phyloP scores from a whole-genome alignment of 805 yeast species.

The Spathaspora girioi region DNA sequence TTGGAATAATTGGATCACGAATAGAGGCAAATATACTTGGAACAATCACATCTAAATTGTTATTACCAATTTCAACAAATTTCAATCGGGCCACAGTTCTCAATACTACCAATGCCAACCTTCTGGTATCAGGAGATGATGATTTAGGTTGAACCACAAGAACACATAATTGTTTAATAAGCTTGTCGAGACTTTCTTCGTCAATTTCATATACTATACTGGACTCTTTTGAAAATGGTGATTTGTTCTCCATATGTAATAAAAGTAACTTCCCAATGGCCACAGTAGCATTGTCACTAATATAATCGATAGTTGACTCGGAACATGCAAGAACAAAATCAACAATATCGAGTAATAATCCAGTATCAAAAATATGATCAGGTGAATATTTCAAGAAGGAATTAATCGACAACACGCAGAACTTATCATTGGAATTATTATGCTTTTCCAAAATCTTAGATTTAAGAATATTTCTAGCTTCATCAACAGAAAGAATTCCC shows the following conservation, averaged over 20 bases:
- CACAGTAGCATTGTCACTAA: constrained; percentile 70
- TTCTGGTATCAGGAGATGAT: constrained; percentile 69
- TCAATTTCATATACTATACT: constrained; percentile 33
- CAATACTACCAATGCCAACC: constrained; percentile 70
- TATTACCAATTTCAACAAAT: constrained; percentile 45
- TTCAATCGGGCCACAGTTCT: constrained; percentile 72
- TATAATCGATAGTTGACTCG: constrained; percentile 42
- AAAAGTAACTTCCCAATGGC: constrained; percentile 82
- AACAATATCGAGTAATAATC: constrained; percentile 47
- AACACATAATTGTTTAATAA: constrained; percentile 51
- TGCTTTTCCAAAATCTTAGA: constrained; percentile 53
- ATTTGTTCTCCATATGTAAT: constrained; percentile 36
- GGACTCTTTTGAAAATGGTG: constrained; percentile 17
- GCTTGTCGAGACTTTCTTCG: constrained; percentile 33
- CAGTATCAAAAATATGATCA: constrained; percentile 52
- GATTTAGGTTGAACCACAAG: constrained; percentile 51
- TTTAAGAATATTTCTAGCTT: constrained; percentile 56
- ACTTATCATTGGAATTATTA: constrained; percentile 44
- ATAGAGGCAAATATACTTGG: constrained; percentile 79
- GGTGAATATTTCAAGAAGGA: constrained; percentile 80
- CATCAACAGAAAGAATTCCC: constrained; percentile 59
- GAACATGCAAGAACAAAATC: constrained; percentile 45
- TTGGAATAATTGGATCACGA: constrained; percentile 85
- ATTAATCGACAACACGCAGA: constrained; percentile 69
- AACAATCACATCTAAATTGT: constrained; percentile 53